Conservation (phyloP, 352 stramenopile genomes). For the Phytophthora pini region DNA sequence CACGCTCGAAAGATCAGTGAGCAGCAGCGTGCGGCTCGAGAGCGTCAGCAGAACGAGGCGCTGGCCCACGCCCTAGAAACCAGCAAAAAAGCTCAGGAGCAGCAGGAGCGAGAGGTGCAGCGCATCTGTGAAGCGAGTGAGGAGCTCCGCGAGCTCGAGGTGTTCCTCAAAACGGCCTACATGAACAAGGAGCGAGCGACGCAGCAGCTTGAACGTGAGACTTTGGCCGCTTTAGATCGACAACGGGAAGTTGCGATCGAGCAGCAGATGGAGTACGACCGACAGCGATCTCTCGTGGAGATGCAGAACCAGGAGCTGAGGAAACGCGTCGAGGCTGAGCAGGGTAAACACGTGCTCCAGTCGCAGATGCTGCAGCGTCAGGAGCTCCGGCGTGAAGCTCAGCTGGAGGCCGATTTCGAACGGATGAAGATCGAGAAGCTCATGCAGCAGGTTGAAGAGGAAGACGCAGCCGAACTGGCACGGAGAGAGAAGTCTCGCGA, state of each 20-base stretch:
- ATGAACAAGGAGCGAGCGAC: constrained; percentile 93
- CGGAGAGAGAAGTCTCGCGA: constrained; percentile 65
- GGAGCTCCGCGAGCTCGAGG: constrained; percentile 91
- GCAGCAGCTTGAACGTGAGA: constrained; percentile 90
- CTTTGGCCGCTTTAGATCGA: constrained; percentile 73
- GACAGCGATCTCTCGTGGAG: constrained; percentile 79
- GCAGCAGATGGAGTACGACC: constrained; percentile 93
- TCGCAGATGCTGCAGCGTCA: constrained; percentile 73
- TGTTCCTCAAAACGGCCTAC: constrained; percentile 92
- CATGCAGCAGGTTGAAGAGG: constrained; percentile 85
- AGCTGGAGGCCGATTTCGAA: constrained; percentile 76
- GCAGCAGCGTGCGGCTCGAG: constrained; percentile 40
- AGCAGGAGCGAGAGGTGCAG: constrained; percentile 88
- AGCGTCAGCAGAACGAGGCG: constrained; percentile 76
- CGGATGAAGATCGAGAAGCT: constrained; percentile 87
- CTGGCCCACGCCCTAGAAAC: constrained; percentile 78
- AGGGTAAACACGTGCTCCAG: constrained; percentile 74
- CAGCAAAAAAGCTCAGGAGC: constrained; percentile 63
- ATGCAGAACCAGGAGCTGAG: constrained; percentile 63
- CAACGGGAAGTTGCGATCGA: constrained; percentile 88
- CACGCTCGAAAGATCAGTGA: constrained; percentile 17
- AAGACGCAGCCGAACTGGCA: constrained; percentile 84
- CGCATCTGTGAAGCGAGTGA: constrained; percentile 91
- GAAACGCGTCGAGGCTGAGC: constrained; percentile 72
- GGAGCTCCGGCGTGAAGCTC: constrained; percentile 68